Evolutionary conservation across 768 basidiomycete genomes (phyloP).

Genomic region (Lactarius sp.): DNA sequence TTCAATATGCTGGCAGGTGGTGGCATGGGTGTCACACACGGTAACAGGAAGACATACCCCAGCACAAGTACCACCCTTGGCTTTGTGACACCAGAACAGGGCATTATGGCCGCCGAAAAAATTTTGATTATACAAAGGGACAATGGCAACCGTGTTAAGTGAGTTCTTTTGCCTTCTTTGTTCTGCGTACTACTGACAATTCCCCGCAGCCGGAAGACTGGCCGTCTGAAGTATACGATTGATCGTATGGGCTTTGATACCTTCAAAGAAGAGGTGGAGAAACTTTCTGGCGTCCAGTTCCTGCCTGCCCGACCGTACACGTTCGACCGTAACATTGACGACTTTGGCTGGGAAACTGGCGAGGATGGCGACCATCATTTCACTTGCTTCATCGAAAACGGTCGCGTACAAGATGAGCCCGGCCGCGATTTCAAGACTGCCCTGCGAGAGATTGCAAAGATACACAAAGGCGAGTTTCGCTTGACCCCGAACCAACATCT

Average conservation of each 20-base stretch:
- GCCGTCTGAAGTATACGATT: constrained; percentile 93
- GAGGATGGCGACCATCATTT: constrained; percentile 88
- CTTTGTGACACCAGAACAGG: constrained; percentile 88
- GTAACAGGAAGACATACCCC: constrained; percentile 98
- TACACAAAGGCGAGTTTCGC: constrained; percentile 92
- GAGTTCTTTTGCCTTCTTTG: constrained; percentile 30
- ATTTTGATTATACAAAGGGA: constrained; percentile 93
- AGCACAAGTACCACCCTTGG: constrained; percentile 83
- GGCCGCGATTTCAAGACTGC: constrained; percentile 89
- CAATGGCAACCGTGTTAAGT: constrained; percentile 94
- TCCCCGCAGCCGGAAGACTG: constrained; percentile 51
- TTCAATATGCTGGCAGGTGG: constrained; percentile 95
- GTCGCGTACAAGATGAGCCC: constrained; percentile 92
- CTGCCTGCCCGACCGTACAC: constrained; percentile 67
- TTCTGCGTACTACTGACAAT: not conserved
- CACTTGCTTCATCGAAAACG: constrained; percentile 95
- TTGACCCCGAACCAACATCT: constrained; percentile 95
- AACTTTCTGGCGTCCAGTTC: constrained; percentile 74
- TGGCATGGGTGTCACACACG: constrained; percentile 99
- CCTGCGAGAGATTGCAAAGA: constrained; percentile 84
- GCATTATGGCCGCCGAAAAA: constrained; percentile 81
- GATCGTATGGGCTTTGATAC: constrained; percentile 88
- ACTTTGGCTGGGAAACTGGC: constrained; percentile 90
- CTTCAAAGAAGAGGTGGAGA: constrained; percentile 90
- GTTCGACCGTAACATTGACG: constrained; percentile 88